Evolutionary conservation across 2,329 filamentous ascomycete genomes (phyloP).

Genomic region (Ophiostoma tasmaniense): DNA sequence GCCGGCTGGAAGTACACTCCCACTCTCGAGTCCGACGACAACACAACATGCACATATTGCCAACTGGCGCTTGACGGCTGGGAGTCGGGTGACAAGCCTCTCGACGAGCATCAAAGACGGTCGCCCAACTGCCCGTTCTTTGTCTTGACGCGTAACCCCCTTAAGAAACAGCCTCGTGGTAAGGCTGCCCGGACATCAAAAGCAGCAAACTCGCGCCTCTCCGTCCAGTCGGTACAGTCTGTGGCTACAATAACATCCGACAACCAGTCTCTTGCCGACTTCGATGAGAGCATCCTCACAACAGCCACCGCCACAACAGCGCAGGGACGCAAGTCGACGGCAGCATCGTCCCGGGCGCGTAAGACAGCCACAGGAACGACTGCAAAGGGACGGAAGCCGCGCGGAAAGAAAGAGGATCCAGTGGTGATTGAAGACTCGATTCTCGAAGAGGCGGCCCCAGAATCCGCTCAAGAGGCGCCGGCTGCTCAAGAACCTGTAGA

Average conservation of each 20-base stretch:
- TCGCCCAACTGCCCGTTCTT: slow-evolving; percentile 80
- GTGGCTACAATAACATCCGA: slow-evolving; percentile 44
- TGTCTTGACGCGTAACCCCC: slow-evolving; percentile 48
- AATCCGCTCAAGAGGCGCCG: slow-evolving; percentile 15
- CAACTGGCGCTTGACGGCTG: slow-evolving; percentile 83
- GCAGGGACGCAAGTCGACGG: slow-evolving; percentile 35
- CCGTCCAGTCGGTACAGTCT: slow-evolving; percentile 53
- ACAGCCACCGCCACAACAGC: slow-evolving; percentile 48
- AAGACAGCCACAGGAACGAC: slow-evolving; percentile 41
- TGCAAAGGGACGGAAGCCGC: slow-evolving; percentile 38
- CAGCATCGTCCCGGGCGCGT: slow-evolving; percentile 30
- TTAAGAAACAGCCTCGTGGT: slow-evolving; percentile 48
- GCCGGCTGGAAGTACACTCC: slow-evolving; percentile 94
- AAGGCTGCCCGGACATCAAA: slow-evolving; percentile 57
- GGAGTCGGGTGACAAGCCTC: slow-evolving; percentile 86
- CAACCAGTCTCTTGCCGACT: slow-evolving; percentile 37
- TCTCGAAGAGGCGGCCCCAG: slow-evolving; percentile 26
- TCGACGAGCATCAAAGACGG: slow-evolving; percentile 79
- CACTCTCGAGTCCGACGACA: slow-evolving; percentile 72
- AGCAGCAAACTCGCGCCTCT: slow-evolving; percentile 48
- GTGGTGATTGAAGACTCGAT: slow-evolving; percentile 35
- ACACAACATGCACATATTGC: slow-evolving; percentile 87
- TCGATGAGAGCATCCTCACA: slow-evolving; percentile 53
- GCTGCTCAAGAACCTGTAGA: slow-evolving; percentile 13
- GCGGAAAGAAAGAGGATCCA: slow-evolving; percentile 46